Evolutionary conservation across 2,329 filamentous ascomycete species (phyloP).

Genomic region (Trichoderma arundinaceum): DNA sequence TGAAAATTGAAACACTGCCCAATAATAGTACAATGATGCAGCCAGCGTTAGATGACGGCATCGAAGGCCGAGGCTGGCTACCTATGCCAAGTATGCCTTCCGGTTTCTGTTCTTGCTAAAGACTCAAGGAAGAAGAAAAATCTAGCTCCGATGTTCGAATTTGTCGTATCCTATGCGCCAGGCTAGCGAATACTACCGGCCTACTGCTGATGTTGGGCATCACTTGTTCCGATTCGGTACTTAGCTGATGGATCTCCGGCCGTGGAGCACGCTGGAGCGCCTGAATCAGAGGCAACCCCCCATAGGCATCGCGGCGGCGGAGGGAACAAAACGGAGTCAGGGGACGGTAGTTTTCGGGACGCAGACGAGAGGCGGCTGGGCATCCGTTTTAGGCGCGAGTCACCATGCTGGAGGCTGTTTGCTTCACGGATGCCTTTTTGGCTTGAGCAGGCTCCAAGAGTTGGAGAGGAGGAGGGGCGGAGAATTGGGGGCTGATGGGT

Average conservation of each 20-base stretch:
- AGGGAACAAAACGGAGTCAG: constrained; percentile 3
- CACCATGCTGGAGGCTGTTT: too few species aligned
- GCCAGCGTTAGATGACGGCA: too few species aligned
- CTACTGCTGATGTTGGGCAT: constrained; percentile 12
- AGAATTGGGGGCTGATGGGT: not conserved
- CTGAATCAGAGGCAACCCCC: constrained; percentile 1
- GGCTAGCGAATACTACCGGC: constrained; percentile 5
- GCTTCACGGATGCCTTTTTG: too few species aligned
- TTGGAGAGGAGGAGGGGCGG: too few species aligned
- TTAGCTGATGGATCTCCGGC: constrained; percentile 18
- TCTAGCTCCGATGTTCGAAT: not conserved
- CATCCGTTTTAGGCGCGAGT: not conserved
- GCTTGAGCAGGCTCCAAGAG: too few species aligned
- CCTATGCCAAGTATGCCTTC: not conserved
- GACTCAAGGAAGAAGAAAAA: too few species aligned
- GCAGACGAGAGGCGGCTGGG: constrained; percentile 1
- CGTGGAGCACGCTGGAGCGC: constrained; percentile 10
- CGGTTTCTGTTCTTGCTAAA: too few species aligned
- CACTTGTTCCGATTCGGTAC: constrained; percentile 14
- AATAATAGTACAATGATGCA: too few species aligned
- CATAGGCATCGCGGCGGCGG: constrained; percentile 1
- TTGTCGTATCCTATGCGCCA: constrained; percentile 4
- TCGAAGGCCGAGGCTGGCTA: not conserved
- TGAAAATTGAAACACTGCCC: not conserved
- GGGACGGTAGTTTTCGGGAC: constrained; percentile 23